Percentiles rank a stretch among this genome's conserved stretches.
phyloP scores from a whole-genome alignment of 768 basidiomycete genomes.

The Agaricus subrufescens region DNA sequence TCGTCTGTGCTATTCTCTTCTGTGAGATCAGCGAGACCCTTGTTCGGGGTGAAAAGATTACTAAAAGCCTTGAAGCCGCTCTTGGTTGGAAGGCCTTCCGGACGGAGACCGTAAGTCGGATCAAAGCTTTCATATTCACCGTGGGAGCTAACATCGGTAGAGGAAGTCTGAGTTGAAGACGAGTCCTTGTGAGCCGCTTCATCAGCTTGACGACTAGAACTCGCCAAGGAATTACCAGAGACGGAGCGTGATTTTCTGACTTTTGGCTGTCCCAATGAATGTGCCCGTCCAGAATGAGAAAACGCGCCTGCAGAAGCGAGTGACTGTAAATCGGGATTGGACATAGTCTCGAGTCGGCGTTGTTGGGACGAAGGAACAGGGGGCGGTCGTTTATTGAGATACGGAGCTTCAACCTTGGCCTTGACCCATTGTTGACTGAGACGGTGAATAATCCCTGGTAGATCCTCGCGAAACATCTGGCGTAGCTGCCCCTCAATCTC shows the following conservation, averaged over 20 bases:
- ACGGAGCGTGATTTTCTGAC: conserved; percentile 33
- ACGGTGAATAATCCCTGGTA: conserved; percentile 94
- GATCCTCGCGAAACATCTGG: conserved; percentile 97
- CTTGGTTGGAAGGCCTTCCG: conserved; percentile 85
- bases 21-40: conserved; percentile 74
- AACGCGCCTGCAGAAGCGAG: conserved; percentile 13
- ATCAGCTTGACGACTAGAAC: conserved; percentile 20
- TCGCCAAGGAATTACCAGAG: conserved; percentile 36
- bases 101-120: conserved; percentile 92
- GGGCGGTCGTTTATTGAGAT: conserved; percentile 54
- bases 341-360: conserved; percentile 31
- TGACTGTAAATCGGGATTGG: conserved; percentile 33
- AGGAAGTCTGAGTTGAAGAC: conserved; percentile 16
- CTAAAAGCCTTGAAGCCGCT: conserved; percentile 78
- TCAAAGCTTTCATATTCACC: conserved; percentile 79
- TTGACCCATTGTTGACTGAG: conserved; percentile 96
- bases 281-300: conserved; percentile 19
- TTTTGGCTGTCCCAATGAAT: conserved; percentile 18
- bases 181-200: conserved; percentile 13
- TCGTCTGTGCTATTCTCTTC: conserved; percentile 52
- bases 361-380: conserved; percentile 21
- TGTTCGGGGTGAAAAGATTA: conserved; percentile 61
- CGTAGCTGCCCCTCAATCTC: conserved; percentile 96
- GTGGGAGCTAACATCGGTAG: conserved; percentile 20
- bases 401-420: conserved; percentile 90